These are phyloP conservation scores for Linaria vulgaris DNA, from an alignment of 257 asterid genomes.

Conservation along the genomic window DNA sequence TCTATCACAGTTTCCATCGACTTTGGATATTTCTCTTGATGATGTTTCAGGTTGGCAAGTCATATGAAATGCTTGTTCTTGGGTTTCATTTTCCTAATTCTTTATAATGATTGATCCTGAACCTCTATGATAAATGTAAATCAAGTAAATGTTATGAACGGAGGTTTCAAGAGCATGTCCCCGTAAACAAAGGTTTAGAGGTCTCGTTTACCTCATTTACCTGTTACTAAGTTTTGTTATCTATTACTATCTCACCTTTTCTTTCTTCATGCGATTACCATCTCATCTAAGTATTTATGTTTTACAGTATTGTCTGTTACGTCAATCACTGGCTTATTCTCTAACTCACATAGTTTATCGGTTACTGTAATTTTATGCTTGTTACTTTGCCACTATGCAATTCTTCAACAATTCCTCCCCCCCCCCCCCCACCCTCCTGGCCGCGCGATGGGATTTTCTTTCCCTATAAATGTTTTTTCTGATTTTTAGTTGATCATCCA, in stretches of 20 bases:
- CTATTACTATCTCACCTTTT: background rate
- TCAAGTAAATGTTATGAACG: too few species aligned
- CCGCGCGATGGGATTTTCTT: slow-evolving; percentile 1
- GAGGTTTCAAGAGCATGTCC: too few species aligned
- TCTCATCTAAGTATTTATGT: background rate
- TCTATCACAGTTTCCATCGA: slow-evolving; percentile 97
- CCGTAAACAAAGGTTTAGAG: too few species aligned
- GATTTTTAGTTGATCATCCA: slow-evolving; percentile 9
- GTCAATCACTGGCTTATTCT: background rate
- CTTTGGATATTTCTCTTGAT: slow-evolving; percentile 93
- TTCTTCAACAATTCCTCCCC: too few species aligned
- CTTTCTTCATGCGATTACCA: too few species aligned
- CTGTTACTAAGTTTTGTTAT: too few species aligned
- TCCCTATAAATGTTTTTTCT: background rate
- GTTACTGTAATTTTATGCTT: slow-evolving; percentile 8
- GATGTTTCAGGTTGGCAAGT: slow-evolving; percentile 86
- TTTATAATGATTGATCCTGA: too few species aligned
- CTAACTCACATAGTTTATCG: background rate
- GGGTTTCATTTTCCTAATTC: background rate
- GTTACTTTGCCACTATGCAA: background rate
- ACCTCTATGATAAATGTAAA: too few species aligned
- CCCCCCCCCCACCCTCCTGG: too few species aligned
- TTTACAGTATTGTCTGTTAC: background rate
- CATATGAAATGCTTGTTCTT: background rate
- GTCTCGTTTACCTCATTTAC: background rate